phyloP scores from a whole-genome alignment of 352 stramenopile genomes.

The Globisporangium parvum region DNA sequence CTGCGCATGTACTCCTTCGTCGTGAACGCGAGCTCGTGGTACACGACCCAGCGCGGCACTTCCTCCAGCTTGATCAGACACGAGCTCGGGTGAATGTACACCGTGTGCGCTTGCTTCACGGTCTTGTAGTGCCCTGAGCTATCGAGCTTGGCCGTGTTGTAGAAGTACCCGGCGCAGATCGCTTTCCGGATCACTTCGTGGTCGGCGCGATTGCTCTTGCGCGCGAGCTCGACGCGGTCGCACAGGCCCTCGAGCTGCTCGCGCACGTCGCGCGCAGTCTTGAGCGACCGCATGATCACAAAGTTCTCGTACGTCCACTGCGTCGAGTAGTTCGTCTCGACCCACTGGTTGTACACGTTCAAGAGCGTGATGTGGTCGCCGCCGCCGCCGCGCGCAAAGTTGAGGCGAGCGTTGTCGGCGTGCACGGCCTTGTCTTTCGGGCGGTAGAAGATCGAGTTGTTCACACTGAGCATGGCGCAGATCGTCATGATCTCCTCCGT shows the following conservation, averaged over 20 bases:
- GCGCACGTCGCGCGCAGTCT: conserved; percentile 97
- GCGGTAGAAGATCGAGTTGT: conserved; percentile 98
- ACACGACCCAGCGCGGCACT: conserved; percentile 95
- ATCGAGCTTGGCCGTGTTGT: conserved; percentile 97
- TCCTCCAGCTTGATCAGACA: conserved; percentile 91
- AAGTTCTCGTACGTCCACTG: conserved; percentile 96
- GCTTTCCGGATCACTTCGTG: conserved; percentile 95
- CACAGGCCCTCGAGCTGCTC: conserved; percentile 99
- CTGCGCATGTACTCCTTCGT: conserved; percentile 99
- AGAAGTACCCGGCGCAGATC: conserved; percentile 99
- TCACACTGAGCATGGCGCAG: conserved; percentile 97
- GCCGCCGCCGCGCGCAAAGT: conserved; percentile 96
- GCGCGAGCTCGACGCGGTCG: conserved; percentile 96
- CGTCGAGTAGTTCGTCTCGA: conserved; percentile 95
- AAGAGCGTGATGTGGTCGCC: conserved; percentile 97
- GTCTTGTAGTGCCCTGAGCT: conserved; percentile 97
- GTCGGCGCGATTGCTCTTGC: conserved; percentile 78
- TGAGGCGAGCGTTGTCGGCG: conserved; percentile 97
- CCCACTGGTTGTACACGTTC: conserved; percentile 98
- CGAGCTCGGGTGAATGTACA: conserved; percentile 98
- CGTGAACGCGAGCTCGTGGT: conserved; percentile 98
- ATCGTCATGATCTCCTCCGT: conserved; percentile 95
- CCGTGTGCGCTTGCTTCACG: conserved; percentile 96
- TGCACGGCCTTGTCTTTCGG: conserved; percentile 99
- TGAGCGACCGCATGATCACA: conserved; percentile 96